phyloP scores from a whole-genome alignment of 1,284 basidiomycete genomes.

The Boletellus deceptivus region DNA sequence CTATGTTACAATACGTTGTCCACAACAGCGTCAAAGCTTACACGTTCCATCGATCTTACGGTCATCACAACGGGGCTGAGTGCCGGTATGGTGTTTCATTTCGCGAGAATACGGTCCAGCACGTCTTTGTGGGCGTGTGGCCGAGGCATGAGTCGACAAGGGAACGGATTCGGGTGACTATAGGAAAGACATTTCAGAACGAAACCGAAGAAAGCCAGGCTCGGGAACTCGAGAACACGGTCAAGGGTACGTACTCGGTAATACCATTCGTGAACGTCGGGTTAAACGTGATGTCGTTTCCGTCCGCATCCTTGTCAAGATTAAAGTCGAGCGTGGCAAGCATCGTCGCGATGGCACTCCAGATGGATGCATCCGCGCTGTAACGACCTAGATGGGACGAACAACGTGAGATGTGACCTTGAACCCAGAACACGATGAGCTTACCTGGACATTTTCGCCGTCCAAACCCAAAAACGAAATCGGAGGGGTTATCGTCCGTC shows the following conservation, averaged over 20 bases:
- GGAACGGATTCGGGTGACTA: not conserved
- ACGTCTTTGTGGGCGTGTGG: not conserved
- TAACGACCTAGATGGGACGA: slow-evolving; percentile 9
- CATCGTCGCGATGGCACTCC: slow-evolving; percentile 18
- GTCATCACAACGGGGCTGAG: not conserved
- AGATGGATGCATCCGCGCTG: slow-evolving; percentile 17
- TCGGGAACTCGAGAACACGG: not conserved
- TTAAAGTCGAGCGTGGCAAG: slow-evolving; percentile 13
- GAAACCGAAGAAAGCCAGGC: not conserved
- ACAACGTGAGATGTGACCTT: not conserved
- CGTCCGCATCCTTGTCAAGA: slow-evolving; percentile 7
- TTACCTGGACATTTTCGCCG: slow-evolving; percentile 16
- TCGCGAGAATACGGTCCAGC: not conserved
- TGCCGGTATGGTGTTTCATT: not conserved
- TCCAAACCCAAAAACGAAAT: slow-evolving; percentile 21
- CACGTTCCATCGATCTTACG: not conserved
- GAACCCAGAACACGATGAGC: not conserved
- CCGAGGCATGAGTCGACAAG: not conserved
- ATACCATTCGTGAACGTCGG: slow-evolving; percentile 3
- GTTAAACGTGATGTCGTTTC: slow-evolving; percentile 8
- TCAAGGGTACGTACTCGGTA: slow-evolving; percentile 5
- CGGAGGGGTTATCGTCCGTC: slow-evolving; percentile 4
- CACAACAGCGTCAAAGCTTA: not conserved
- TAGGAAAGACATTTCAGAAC: not conserved
- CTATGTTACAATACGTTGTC: not conserved